Conservation (phyloP, 495 filamentous ascomycete genomes). For the Penicillium silybi region DNA sequence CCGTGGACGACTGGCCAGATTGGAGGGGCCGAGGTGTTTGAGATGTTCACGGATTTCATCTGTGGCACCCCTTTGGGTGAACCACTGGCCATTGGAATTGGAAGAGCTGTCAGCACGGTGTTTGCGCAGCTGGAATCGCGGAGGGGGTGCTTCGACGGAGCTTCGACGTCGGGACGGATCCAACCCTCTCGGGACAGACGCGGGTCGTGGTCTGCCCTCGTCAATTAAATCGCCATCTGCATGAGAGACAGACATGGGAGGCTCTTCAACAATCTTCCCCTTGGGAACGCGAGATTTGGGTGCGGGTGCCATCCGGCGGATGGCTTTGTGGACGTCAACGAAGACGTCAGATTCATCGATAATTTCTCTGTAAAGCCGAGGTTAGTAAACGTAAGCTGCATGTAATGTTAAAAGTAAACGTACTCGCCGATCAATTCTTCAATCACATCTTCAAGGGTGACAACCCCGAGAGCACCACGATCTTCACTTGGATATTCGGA, state of each 20-base stretch:
- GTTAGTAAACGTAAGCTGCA: slow-evolving; percentile 18
- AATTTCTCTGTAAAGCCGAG: slow-evolving; percentile 55
- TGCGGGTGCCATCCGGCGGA: slow-evolving; percentile 70
- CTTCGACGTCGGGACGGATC: slow-evolving; percentile 28
- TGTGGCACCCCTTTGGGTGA: slow-evolving; percentile 38
- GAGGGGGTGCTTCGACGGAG: slow-evolving; percentile 52
- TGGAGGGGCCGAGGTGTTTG: slow-evolving; percentile 88
- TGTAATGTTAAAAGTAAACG: slow-evolving; percentile 29
- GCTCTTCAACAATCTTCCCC: slow-evolving; percentile 51
- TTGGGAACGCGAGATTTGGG: slow-evolving; percentile 59
- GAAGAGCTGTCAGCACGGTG: slow-evolving; percentile 26
- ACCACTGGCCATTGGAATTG: slow-evolving; percentile 24
- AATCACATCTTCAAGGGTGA: slow-evolving; percentile 96
- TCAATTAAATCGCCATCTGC: slow-evolving; percentile 37
- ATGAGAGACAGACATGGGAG: slow-evolving; percentile 28
- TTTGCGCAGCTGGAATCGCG: slow-evolving; percentile 41
- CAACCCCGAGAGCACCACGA: slow-evolving; percentile 84
- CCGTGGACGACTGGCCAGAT: slow-evolving; percentile 78
- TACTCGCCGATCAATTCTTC: slow-evolving; percentile 98
- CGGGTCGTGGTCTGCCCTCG: slow-evolving; percentile 19
- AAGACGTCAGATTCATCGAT: slow-evolving; percentile 93
- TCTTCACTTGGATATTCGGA: slow-evolving; percentile 86
- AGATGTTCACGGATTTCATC: slow-evolving; percentile 77
- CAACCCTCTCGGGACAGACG: slow-evolving; percentile 7
- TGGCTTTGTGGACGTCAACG: slow-evolving; percentile 94